Base-by-base conservation (phyloP, 306 rosid species). In the Luffa aegyptiaca region DNA sequence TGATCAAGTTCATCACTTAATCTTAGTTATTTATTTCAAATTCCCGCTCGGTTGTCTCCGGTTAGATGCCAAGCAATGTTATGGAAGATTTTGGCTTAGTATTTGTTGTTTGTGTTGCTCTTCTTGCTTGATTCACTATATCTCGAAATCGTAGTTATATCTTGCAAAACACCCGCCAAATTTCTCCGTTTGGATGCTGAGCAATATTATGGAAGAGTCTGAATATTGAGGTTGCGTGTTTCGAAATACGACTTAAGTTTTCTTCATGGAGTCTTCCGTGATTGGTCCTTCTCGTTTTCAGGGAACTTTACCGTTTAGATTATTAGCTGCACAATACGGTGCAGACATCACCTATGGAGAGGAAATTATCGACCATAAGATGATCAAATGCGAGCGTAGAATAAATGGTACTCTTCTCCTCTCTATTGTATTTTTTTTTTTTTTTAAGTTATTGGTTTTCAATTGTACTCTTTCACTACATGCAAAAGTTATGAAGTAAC, bases 281-380 rank as follows among this genome's bases (percentile, higher is more conserved):
- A 10, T 42, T 21, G 17, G 80, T 26, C 68, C 37, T 84, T 81
- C 80, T 35, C 20, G 56, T 53, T 81, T 82, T 16, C 86, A 92
- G 98, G 97, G 98, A 42, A 93, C 96, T 44, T 87, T 93, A 26
- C 97, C 98, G 20, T 84, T 93, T 66, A 87, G 97, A 86, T 88
- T 93, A 85, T 81, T 92, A 52, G 96, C 98, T 75, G 92, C 93
- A 79, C 90, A 92, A 56, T 90, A 89, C 79, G 96, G 98, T 77
- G 97, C 98, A 66, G 94, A 92, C 82, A 89, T 92, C 74, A 89
- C 90, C 17, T 93, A 92, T 66, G 89, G 96, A 8, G 98, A 92
- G 73, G 98, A 93, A 87, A 90, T 93, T 77, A 87, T 93, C 68
- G 98, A 93, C 80, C 97, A 90, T 62, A 93, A 88, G 70, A 64